Base-by-base conservation (phyloP, 2,329 filamentous ascomycete species). In the Alternaria arbusti region DNA sequence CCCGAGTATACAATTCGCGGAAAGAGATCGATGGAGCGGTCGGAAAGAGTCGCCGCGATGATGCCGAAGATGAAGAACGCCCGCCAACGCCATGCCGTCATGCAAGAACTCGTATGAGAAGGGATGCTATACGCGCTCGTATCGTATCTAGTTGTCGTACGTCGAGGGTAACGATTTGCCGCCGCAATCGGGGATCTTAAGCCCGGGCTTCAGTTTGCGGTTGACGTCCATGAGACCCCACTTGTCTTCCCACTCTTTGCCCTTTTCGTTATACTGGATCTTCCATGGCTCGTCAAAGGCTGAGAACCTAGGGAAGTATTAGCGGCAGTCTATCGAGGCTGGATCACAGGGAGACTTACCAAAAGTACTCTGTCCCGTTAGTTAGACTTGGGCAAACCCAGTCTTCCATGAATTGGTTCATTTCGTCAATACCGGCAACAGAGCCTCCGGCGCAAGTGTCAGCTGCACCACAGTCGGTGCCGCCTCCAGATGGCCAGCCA, bases 241-340 rank as follows among this genome's bases (percentile, higher is more conserved):
- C 78, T 97, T 91, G 78, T 97, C 93, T 83, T 98, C 95, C 94
- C 94, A 97, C 56, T 91, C 86, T 82, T 95, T 76, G 47, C 74
- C 61, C 81, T 80, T 69, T 44, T 83, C 84, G 78, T 97, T 91
- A 82, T 89, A 97, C 17, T 80, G 75, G 59, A 91, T 84, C 83
- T 98, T 97, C 95, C 95, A 98, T 3, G 94, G 94, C 84, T 98
- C 95, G 77, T 98, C 95, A 78, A 97, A 98, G 10, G 94, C 93
- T 77, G 94, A 92, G 78, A 98, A 97, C 88, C 88, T 88, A 63
- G 23, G 54, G 2, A 6, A 28, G 25, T 20, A 56, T 71, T 65
- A 66, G 61, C 20, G 12, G n/a, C 23, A n/a, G 11, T 56, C 49
- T 28, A 23, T n/a, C 36, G 26, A 23, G 15, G 17, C 7, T 23